Evolutionary conservation across 2,329 filamentous ascomycete genomes (phyloP).

Genomic region (Aspergillus terreus): DNA sequence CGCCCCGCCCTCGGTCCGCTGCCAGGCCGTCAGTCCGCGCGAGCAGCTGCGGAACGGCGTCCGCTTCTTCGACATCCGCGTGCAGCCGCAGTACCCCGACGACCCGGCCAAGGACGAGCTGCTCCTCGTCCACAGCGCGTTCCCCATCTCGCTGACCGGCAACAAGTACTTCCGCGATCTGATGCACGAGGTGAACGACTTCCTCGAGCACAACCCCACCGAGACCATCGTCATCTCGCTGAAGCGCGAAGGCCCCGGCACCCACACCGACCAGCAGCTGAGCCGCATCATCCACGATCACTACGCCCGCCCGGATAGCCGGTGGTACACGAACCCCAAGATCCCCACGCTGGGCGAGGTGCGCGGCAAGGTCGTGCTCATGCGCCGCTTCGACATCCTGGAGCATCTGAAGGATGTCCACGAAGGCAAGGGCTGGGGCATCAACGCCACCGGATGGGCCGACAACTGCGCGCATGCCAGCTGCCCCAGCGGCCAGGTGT

Average conservation of each 20-base stretch:
- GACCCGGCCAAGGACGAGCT: conserved; percentile 63
- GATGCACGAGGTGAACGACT: conserved; percentile 66
- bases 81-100: conserved; percentile 60
- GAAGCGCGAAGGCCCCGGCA: conserved; percentile 86
- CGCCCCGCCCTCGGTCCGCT: conserved; percentile 87
- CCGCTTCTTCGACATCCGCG: conserved; percentile 88
- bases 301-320: conserved; percentile 57
- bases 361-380: conserved; percentile 76
- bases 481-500: conserved; percentile 67
- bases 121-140: conserved; percentile 81
- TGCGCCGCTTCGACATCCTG: conserved; percentile 73
- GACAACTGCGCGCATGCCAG: conserved; percentile 80
- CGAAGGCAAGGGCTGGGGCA: conserved; percentile 52
- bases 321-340: conserved; percentile 75
- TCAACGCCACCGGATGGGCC: conserved; percentile 68
- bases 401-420: conserved; percentile 42
- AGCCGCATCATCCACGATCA: conserved; percentile 67
- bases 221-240: conserved; percentile 83
- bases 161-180: conserved; percentile 74
- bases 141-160: conserved; percentile 81
- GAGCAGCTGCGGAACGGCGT: conserved; percentile 86
- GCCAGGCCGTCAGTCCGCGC: conserved; percentile 73
- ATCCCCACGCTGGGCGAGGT: conserved; percentile 76
- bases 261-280: conserved; percentile 73
- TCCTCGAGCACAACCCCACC: conserved; percentile 71